Conservation (phyloP, 805 yeast genomes). For the fission yeast (Schizosaccharomyces pombe) region DNA sequence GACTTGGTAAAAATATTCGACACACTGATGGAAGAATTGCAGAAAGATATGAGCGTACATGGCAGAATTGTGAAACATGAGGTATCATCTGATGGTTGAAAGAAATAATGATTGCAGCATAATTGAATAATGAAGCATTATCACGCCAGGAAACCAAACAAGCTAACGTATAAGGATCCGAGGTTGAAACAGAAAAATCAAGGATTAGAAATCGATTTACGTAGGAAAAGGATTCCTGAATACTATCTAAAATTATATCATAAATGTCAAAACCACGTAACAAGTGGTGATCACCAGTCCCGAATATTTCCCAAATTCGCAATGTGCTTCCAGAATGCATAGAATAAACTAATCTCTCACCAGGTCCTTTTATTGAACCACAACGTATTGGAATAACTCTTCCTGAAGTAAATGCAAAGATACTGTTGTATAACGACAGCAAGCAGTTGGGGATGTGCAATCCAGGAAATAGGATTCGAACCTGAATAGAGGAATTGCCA, state of each 20-base stretch:
- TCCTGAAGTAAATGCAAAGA: too few species aligned
- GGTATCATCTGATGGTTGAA: background rate
- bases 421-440: background rate
- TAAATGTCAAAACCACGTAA: background rate
- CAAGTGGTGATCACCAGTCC: background rate
- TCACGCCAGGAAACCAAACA: background rate
- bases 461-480: background rate
- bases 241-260: background rate
- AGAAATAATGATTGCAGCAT: background rate
- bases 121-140: background rate
- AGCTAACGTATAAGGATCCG: background rate
- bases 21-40: background rate
- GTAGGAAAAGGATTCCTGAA: background rate
- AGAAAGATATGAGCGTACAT: background rate
- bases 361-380: background rate
- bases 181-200: background rate
- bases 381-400: background rate
- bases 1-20: background rate
- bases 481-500: background rate
- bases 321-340: background rate
- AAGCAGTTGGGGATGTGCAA: too few species aligned
- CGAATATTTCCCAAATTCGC: background rate
- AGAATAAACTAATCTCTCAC: background rate
- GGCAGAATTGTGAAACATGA: background rate
- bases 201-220: background rate